These are phyloP conservation scores for Cladosporium velox DNA, from an alignment of 2,329 filamentous ascomycete species.

Conservation along the genomic window DNA sequence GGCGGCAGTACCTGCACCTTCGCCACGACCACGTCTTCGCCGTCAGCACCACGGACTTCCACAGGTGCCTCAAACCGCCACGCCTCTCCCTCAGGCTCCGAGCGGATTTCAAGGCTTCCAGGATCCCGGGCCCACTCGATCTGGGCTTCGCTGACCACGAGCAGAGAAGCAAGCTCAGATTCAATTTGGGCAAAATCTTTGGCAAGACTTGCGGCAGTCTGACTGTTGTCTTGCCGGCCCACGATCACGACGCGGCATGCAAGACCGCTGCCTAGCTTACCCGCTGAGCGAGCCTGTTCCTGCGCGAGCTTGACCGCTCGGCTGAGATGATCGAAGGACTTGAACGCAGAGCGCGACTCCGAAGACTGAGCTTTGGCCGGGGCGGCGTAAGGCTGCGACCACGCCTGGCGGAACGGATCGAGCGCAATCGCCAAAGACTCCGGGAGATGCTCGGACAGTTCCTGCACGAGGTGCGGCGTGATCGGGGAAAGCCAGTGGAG, in stretches of 20 bases:
- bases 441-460: constrained; percentile 80
- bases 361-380: constrained; percentile 8
- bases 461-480: constrained; percentile 80
- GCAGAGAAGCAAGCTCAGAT: constrained; percentile 43
- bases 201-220: neutral
- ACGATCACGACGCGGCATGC: constrained; percentile 69
- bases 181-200: neutral
- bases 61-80: constrained; percentile 50
- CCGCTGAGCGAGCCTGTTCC: constrained; percentile 70
- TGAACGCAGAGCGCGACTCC: constrained; percentile 49
- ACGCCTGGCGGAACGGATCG: constrained; percentile 33
- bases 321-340: constrained; percentile 53
- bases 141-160: constrained; percentile 46
- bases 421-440: constrained; percentile 28
- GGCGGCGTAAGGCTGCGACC: constrained; percentile 28
- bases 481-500: constrained; percentile 79
- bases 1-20: constrained; percentile 44
- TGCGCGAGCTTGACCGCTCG: constrained; percentile 72
- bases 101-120: constrained; percentile 3
- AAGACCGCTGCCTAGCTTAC: constrained; percentile 76
- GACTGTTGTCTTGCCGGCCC: neutral
- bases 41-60: constrained; percentile 34
- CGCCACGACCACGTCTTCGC: constrained; percentile 29
- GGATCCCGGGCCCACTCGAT: constrained; percentile 15
- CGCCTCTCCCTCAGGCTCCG: constrained; percentile 30